Evolutionary conservation across 1,139 yeast genomes (phyloP).

Genomic region (Blastobotrys raffinosifermentans): DNA sequence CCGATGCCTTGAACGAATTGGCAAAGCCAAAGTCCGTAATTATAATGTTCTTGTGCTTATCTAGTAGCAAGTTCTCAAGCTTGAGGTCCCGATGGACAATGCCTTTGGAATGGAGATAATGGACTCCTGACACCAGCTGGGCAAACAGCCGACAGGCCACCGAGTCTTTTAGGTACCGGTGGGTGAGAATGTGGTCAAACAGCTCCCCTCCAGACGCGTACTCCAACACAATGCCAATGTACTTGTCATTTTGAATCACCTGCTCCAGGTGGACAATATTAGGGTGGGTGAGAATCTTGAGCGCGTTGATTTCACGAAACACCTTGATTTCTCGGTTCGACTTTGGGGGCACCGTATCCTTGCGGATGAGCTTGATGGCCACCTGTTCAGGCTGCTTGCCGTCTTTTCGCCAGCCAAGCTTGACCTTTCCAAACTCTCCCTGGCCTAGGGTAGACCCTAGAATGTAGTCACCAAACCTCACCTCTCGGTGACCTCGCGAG

Average conservation of each 20-base stretch:
- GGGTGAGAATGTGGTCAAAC: slow-evolving; percentile 84
- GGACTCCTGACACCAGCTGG: slow-evolving; percentile 88
- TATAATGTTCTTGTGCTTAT: slow-evolving; percentile 72
- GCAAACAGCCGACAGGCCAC: slow-evolving; percentile 86
- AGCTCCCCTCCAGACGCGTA: slow-evolving; percentile 98
- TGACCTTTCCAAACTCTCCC: slow-evolving; percentile 97
- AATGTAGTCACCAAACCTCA: slow-evolving; percentile 76
- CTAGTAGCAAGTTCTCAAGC: slow-evolving; percentile 62
- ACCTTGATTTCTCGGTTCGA: slow-evolving; percentile 83
- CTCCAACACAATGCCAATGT: slow-evolving; percentile 92
- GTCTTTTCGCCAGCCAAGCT: slow-evolving; percentile 91
- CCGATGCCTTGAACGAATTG: slow-evolving; percentile 56
- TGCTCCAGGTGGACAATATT: slow-evolving; percentile 88
- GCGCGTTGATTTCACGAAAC: slow-evolving; percentile 86
- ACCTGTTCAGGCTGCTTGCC: slow-evolving; percentile 61
- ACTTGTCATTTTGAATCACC: slow-evolving; percentile 88
- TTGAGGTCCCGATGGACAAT: slow-evolving; percentile 77
- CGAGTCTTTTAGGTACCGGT: slow-evolving; percentile 78
- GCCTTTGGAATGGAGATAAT: slow-evolving; percentile 81
- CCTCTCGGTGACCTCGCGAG: slow-evolving; percentile 28
- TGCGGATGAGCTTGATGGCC: slow-evolving; percentile 84
- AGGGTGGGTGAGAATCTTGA: slow-evolving; percentile 82
- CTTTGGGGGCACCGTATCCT: slow-evolving; percentile 79
- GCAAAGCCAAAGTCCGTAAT: slow-evolving; percentile 90
- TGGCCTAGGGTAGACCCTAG: slow-evolving; percentile 95